Evolutionary conservation across 1,139 yeast genomes (phyloP), one percentile per base, ranked within the genome.

Genomic region (Protomyces pachydermus): DNA sequence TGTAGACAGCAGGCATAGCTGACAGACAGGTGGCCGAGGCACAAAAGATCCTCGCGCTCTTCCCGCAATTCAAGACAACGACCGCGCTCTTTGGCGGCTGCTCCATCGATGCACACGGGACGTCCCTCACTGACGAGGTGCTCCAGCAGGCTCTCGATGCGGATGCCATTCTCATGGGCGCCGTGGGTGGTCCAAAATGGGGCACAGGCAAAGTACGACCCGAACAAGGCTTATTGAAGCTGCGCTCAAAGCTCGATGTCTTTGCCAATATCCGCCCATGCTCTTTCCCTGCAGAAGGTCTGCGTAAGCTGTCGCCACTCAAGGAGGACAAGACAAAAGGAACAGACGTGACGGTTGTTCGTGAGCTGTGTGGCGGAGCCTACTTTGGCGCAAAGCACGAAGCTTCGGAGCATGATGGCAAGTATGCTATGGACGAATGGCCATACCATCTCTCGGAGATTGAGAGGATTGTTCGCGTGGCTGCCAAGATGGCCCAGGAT

Each of bases 131-230:
- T n/a, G 96, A 87, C 68, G 95, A 81, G 64, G 82, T 97, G 1
- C 81, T 93, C 61, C 88, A 80, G 60, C 90, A 96, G n/a, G 84
- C 98, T 57, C 91, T 88, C 77, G 78, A 78, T 55, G 87, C 98
- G 1, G 96, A 93, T 74, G 98, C 98, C 45, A 96, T 93, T 20
- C 79, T 93, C 68, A 81, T 93, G 66, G 98, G 98, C 69, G 97
- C 98, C 4, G 98, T 93, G 34, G 98, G 98, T 69, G 98, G 98
- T 35, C 98, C 98, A 67, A 93, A 93, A 78, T 93, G 98, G 98
- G 95, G 95, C 42, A 88, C 97, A 45, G 97, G 93, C 37, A 65
- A 82, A 16, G 97, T 93, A 60, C 86, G 98, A 78, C 98, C 98
- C 60, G 98, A 93, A 77, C 98, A 90, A 77, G 98, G 98, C 67